phyloP scores from a whole-genome alignment of 2,329 filamentous ascomycete genomes.

The Ceratocystiopsis sp. region DNA sequence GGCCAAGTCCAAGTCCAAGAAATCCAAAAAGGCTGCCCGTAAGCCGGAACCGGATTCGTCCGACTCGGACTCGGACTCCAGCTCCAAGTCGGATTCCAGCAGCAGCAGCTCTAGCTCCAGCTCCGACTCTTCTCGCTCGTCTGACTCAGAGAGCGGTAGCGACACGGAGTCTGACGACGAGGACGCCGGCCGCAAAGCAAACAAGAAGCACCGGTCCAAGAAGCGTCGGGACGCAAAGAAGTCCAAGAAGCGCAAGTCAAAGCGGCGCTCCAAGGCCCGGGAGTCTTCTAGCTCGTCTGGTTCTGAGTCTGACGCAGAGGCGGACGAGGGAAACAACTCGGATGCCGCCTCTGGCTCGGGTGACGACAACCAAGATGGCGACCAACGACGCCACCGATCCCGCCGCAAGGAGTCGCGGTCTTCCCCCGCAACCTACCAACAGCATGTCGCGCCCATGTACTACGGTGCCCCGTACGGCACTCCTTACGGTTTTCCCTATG shows the following conservation, averaged over 20 bases:
- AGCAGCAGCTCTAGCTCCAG: slow-evolving; percentile 2
- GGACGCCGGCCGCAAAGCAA: slow-evolving; percentile 9
- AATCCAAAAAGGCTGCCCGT: slow-evolving; percentile 12
- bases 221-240: slow-evolving; percentile 16
- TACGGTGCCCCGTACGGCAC: background rate
- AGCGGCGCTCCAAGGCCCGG: slow-evolving; percentile 12
- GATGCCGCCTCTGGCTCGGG: slow-evolving; percentile 6
- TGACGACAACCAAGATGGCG: background rate
- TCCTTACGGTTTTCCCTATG: background rate
- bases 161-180: slow-evolving; percentile 7
- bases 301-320: slow-evolving; percentile 3
- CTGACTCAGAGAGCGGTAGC: no score
- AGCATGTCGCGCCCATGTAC: background rate
- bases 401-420: slow-evolving; percentile 3
- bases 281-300: slow-evolving; percentile 3
- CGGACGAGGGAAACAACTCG: background rate
- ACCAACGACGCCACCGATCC: background rate
- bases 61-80: slow-evolving; percentile 1
- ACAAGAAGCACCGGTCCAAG: slow-evolving; percentile 15
- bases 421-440: slow-evolving; percentile 1
- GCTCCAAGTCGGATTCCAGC: background rate
- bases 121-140: no score
- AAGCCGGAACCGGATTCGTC: slow-evolving; percentile 6
- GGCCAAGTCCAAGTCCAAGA: slow-evolving; percentile 6
- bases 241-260: slow-evolving; percentile 15